Evolutionary conservation across 108 stramenopile genomes (phyloP), one percentile per base, ranked within the genome.

Genomic region (Cyclostephanos invisitatus): DNA sequence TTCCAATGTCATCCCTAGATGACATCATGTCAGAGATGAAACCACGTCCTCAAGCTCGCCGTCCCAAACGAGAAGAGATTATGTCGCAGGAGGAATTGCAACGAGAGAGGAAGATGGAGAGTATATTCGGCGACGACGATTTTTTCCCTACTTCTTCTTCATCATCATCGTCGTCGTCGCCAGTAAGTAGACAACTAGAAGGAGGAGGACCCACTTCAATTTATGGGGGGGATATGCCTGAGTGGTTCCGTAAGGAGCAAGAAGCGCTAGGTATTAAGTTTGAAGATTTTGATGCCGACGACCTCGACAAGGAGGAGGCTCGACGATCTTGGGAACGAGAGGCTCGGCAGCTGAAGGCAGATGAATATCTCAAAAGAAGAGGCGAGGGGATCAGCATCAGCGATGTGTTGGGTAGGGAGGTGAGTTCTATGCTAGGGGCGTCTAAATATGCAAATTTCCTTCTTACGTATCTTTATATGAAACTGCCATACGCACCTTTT

Each of bases 231-330:
- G 69, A 24, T 28, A 74, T 84, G 46, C 87, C 87, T 14, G 85
- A 68, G 18, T 89, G 87, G 87, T 62, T 89, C 11, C 54, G 68
- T 12, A 73, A 80, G 58, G 89, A 89, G 56, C 57, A 77, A 50
- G 84, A 84, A 61, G 57, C 70, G 20, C 22, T 27, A 11, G 74
- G 70, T 0, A 35, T 70, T 51, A 46, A 66, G 53, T 14, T 56
- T 46, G 65, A 74, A 8, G 81, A 73, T 48, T 5, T 60, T 6
- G 46, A 53, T 55, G 71, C 65, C 35, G 76, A 73, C 7, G 57
- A 40, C 27, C 15, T 68, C 42, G 81, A 82, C 32, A 18, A 50
- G 18, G 70, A 48, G 7, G 61, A 72, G 40, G 46, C 72, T 12
- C 42, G 54, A 40, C 35, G 51, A 32, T 76, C 73, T 35, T 68